Base-by-base conservation (phyloP, 257 asterid species). In the Verbena officinalis region DNA sequence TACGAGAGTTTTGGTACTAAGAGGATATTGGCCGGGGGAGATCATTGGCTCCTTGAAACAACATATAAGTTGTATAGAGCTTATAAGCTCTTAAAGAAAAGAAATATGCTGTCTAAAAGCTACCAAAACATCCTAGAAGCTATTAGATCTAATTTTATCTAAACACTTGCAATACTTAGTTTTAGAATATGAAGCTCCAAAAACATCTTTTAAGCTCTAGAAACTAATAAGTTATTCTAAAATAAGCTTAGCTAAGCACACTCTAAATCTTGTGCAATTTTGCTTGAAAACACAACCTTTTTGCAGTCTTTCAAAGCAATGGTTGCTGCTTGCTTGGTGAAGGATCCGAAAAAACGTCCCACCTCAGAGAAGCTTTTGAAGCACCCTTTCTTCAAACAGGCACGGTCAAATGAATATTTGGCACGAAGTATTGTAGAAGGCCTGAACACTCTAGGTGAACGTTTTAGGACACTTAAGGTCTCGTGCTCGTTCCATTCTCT, bases 311-410 rank as follows among this genome's bases (percentile, higher is more conserved):
- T 91, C 81, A 86, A 75, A 79, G 98, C 88, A 75, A 69, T 91
- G 80, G 95, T 91, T 60, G 95, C 88, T 59, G 89, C 98, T 67
- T 91, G 98, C 83, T 80, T 91, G 79, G 96, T 88, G 59, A 91
- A 91, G 84, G 98, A 91, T 81, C 96, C 98, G 33, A 88, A 91
- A 77, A 91, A 88, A 79, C 95, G 96, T 7, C 98, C 98, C 36
- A 62, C 87, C 20, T 71, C 98, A 14, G 96, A 91, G 69, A 88
- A 91, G 81, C 96, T 91, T 75, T 77, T 91, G 84, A 88, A 86
- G 82, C 95, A 88, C 66, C 71, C 82, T 22, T 91, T 91, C 85
- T 91, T 91, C 64, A 91, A 78, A 73, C 89, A 81, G 23, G 94
- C 95, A 52, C 93, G 87, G 16, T 62, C 91, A 36, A 53, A 51